These are phyloP conservation scores for Dillenia suffruticosa DNA, from an alignment of 164 flowering plant species.

Conservation along the genomic window DNA sequence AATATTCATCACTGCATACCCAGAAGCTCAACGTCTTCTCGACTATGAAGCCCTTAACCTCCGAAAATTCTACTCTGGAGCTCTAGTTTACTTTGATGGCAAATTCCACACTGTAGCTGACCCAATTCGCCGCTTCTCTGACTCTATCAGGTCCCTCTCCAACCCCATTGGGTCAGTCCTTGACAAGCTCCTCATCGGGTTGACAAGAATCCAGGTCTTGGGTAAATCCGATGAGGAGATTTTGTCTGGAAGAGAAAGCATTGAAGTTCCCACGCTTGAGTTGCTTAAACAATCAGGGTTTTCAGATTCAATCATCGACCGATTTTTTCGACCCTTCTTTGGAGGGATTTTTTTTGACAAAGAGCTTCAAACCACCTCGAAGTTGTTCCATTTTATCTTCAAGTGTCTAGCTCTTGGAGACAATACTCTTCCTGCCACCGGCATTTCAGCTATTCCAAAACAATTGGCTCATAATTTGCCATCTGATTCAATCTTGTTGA, in stretches of 20 bases:
- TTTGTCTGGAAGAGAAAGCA: constrained; percentile 19
- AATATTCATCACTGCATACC: constrained; percentile 93
- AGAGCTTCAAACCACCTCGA: constrained; percentile 74
- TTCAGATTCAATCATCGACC: constrained; percentile 53
- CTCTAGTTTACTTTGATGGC: constrained; percentile 54
- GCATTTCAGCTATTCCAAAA: constrained; percentile 72
- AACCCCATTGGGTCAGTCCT: constrained; percentile 75
- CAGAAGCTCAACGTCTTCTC: constrained; percentile 60
- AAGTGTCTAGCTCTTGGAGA: constrained; percentile 88
- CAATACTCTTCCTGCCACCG: constrained; percentile 76
- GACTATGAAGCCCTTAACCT: constrained; percentile 50
- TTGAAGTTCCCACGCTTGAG: constrained; percentile 48
- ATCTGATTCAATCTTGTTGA: constrained; percentile 39
- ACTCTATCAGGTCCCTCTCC: constrained; percentile 46
- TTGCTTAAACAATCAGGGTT: constrained; percentile 54
- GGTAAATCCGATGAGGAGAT: constrained; percentile 54
- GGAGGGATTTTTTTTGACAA: constrained; percentile 88
- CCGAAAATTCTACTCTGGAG: constrained; percentile 82
- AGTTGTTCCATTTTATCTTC: constrained; percentile 81
- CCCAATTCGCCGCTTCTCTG: constrained; percentile 68
- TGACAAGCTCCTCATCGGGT: constrained; percentile 65
- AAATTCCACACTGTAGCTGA: constrained; percentile 81
- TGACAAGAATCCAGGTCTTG: constrained; percentile 44
- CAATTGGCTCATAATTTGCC: constrained; percentile 70
- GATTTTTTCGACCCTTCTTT: constrained; percentile 89